phyloP scores from a whole-genome alignment of 495 filamentous ascomycete genomes.

The Friedmanniomyces simplex region DNA sequence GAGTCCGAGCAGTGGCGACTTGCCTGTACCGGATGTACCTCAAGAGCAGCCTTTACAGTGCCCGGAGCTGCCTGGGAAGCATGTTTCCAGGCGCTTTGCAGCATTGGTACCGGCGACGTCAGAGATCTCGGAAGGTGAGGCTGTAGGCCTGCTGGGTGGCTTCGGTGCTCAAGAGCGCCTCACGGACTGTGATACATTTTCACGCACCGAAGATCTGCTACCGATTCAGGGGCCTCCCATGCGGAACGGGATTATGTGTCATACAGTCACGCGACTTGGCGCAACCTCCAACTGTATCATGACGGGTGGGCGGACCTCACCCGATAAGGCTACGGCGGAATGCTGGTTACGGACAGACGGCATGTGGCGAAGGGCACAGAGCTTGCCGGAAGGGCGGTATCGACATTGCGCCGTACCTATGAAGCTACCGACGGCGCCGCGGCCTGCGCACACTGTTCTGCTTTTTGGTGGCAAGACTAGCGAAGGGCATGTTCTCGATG shows the following conservation, averaged over 20 bases:
- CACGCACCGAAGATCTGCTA: slow-evolving; percentile 19
- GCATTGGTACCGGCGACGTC: slow-evolving; percentile 16
- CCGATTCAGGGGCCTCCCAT: slow-evolving; percentile 28
- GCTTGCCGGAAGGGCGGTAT: slow-evolving; percentile 56
- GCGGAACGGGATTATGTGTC: slow-evolving; percentile 56
- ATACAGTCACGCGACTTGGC: slow-evolving; percentile 55
- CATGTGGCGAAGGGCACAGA: slow-evolving; percentile 50
- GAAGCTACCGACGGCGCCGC: slow-evolving; percentile 12
- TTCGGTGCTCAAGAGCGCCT: slow-evolving; percentile 39
- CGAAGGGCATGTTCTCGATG: slow-evolving; percentile 43
- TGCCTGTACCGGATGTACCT: slow-evolving; percentile 37
- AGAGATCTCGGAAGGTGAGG: slow-evolving; percentile 14
- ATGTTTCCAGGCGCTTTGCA: slow-evolving; percentile 10
- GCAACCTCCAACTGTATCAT: slow-evolving; percentile 43
- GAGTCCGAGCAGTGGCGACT: slow-evolving; percentile 20
- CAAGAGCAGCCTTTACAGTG: slow-evolving; percentile 14
- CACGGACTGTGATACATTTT: slow-evolving; percentile 51
- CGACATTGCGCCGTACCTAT: slow-evolving; percentile 59
- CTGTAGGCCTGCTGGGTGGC: slow-evolving; percentile 43
- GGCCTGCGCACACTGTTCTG: slow-evolving; percentile 38
- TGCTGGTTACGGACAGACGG: slow-evolving; percentile 59
- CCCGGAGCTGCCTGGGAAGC: slow-evolving; percentile 10
- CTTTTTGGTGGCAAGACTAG: slow-evolving; percentile 62
- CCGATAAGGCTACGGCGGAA: slow-evolving; percentile 52
- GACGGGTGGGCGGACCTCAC: slow-evolving; percentile 70